Percentiles rank a stretch among this genome's conserved stretches.
Evolutionary conservation across 2,329 filamentous ascomycete species (phyloP).

Genomic region (Colletotrichum chrysophilum): DNA sequence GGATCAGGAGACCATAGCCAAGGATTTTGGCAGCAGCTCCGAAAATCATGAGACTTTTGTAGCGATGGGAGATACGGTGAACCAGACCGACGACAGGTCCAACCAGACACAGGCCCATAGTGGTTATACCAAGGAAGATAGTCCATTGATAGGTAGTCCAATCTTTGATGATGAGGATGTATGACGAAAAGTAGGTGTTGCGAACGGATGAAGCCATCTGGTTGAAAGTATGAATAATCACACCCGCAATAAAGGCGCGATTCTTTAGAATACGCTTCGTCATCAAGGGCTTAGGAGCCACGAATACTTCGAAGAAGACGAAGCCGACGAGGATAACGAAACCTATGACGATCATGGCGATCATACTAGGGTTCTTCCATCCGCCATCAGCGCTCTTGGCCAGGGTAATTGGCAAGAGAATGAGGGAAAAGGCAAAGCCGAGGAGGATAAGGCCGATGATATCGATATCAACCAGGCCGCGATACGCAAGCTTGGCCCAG

Average conservation of each 20-base stretch:
- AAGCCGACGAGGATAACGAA: conserved; percentile 34
- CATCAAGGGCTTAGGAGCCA: conserved; percentile 37
- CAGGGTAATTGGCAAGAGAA: conserved; percentile 69
- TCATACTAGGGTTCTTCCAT: conserved; percentile 37
- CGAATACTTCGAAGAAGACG: conserved; percentile 36
- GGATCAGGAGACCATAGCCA: conserved; percentile 40
- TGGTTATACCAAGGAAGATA: conserved; percentile 43
- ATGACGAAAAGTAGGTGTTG: conserved; percentile 41
- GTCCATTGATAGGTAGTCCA: conserved; percentile 47
- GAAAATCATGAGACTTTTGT: conserved; percentile 45
- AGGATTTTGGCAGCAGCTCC: conserved; percentile 38
- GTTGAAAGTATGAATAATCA: conserved; percentile 35
- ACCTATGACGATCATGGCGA: conserved; percentile 28
- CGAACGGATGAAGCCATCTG: conserved; percentile 38
- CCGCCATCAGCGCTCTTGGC: conserved; percentile 33
- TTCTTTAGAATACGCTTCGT: conserved; percentile 35
- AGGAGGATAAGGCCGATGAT: conserved; percentile 61
- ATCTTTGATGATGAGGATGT: conserved; percentile 44
- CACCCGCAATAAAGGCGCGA: conserved; percentile 33
- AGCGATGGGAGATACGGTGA: conserved; percentile 41
- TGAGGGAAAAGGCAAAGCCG: conserved; percentile 59
- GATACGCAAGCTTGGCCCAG: conserved; percentile 26
- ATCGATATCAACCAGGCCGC: conserved; percentile 63
- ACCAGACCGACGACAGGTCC: conserved; percentile 39
- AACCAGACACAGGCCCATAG: conserved; percentile 41